Conservation (phyloP, 2,329 filamentous ascomycete genomes). For the Onygena corvina region DNA sequence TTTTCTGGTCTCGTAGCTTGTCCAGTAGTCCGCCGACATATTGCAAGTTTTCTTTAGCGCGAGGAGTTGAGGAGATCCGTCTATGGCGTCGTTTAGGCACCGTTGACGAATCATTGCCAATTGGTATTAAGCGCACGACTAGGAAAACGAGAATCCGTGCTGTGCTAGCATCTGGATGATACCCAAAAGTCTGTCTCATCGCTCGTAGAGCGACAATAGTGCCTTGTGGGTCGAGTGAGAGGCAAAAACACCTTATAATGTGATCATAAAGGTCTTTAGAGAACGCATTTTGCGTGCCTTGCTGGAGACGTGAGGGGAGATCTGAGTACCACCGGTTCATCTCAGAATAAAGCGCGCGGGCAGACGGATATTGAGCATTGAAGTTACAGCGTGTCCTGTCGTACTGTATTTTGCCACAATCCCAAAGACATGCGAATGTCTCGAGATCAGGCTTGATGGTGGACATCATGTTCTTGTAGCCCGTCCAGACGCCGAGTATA, state of each 20-base stretch:
- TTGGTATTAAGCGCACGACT: constrained; percentile 33
- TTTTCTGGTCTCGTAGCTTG: constrained; percentile 31
- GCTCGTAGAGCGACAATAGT: constrained; percentile 40
- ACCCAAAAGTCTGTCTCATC: constrained; percentile 34
- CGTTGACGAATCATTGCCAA: constrained; percentile 22
- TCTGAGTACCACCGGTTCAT: constrained; percentile 38
- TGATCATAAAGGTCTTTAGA: constrained; percentile 41
- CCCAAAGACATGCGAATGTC: constrained; percentile 58
- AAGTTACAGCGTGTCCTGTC: constrained; percentile 38
- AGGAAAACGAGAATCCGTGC: constrained; percentile 39
- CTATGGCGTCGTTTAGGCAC: constrained; percentile 30
- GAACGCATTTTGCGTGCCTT: constrained; percentile 28
- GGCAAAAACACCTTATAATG: constrained; percentile 42
- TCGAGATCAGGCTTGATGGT: constrained; percentile 51
- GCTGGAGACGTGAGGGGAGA: constrained; percentile 23
- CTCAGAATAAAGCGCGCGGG: constrained; percentile 36
- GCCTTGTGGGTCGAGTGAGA: constrained; percentile 38
- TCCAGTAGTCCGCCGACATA: constrained; percentile 36
- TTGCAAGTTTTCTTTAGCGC: constrained; percentile 35
- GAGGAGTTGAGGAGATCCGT: constrained; percentile 30
- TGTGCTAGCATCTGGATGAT: constrained; percentile 37
- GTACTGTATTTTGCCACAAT: constrained; percentile 39
- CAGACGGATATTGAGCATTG: constrained; percentile 34
- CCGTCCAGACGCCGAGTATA: constrained; percentile 41
- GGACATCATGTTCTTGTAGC: constrained; percentile 45